A percentile compares a stretch with the other conserved stretches of the same genome.
Conservation (phyloP, 345 rosid species). For the Salix arbutifolia region DNA sequence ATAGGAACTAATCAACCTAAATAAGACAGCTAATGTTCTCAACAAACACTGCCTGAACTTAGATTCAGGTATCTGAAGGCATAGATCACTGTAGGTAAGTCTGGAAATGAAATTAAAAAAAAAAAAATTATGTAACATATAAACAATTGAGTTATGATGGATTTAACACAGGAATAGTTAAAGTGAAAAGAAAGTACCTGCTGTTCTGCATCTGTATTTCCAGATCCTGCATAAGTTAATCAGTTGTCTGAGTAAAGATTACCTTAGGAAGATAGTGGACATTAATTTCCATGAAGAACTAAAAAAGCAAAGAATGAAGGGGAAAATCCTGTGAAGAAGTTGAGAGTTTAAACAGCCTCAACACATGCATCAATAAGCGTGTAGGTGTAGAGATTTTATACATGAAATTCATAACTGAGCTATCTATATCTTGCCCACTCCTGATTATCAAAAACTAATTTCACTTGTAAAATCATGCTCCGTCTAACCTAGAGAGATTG, state of each 20-base stretch:
- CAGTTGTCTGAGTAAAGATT: constrained; percentile 5
- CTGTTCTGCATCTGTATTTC: constrained; percentile 51
- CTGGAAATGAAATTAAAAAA: constrained; percentile 45
- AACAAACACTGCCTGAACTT: constrained; percentile 87
- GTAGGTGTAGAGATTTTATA: background rate
- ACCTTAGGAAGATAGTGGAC: background rate
- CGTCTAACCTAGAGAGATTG: too few relatives aligned
- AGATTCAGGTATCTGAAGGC: constrained; percentile 91
- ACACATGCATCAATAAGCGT: background rate
- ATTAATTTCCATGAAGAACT: background rate
- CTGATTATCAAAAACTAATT: background rate
- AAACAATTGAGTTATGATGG: background rate
- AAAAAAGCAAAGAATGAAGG: background rate
- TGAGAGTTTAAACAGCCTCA: background rate
- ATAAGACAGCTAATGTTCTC: constrained; percentile 76
- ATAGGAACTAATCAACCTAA: constrained; percentile 83
- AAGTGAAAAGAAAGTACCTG: constrained; percentile 51
- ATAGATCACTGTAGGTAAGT: constrained; percentile 96
- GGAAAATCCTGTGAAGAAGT: background rate
- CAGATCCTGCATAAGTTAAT: constrained; percentile 61
- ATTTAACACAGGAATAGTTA: constrained; percentile 8
- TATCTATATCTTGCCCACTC: background rate
- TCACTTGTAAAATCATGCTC: background rate
- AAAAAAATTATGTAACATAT: constrained; percentile 19
- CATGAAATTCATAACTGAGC: background rate